These are phyloP conservation scores for Corinectria fuckeliana DNA, from an alignment of 2,329 filamentous ascomycete species.

Conservation along the genomic window DNA sequence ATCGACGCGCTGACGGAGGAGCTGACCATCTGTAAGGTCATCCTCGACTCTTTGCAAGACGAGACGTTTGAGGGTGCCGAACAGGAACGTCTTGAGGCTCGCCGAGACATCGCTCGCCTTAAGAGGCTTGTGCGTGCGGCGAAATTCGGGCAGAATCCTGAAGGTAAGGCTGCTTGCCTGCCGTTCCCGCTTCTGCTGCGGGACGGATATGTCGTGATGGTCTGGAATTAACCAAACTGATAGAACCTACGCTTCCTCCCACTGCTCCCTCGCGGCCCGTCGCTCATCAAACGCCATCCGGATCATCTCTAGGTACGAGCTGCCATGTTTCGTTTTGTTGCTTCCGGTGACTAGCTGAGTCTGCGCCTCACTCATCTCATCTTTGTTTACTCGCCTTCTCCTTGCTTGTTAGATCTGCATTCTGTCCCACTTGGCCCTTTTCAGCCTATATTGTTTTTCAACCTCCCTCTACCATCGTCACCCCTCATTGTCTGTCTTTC, in stretches of 20 bases:
- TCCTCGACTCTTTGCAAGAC: conserved; percentile 50
- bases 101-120: conserved; percentile 40
- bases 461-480: conserved; percentile 8
- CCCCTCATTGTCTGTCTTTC: not conserved
- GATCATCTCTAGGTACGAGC: conserved; percentile 15
- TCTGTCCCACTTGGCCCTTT: conserved; percentile 8
- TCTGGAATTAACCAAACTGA: conserved; percentile 3
- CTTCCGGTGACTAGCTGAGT: not conserved
- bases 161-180: conserved; percentile 18
- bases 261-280: not conserved
- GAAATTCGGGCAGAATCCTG: conserved; percentile 9
- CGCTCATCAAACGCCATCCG: conserved; percentile 5
- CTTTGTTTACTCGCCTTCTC: not conserved
- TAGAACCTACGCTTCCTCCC: conserved; percentile 14
- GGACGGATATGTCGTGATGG: not conserved
- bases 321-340: conserved; percentile 8
- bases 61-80: conserved; percentile 40
- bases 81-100: conserved; percentile 37
- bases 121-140: conserved; percentile 38
- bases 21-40: conserved; percentile 50
- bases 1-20: conserved; percentile 47
- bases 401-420: not conserved
- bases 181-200: not conserved
- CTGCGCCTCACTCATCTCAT: conserved; percentile 4
- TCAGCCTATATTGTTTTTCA: conserved; percentile 7